These are phyloP conservation scores for Pseudognaphalium luteoalbum DNA, from an alignment of 129 eudicot genomes.

Conservation along the genomic window DNA sequence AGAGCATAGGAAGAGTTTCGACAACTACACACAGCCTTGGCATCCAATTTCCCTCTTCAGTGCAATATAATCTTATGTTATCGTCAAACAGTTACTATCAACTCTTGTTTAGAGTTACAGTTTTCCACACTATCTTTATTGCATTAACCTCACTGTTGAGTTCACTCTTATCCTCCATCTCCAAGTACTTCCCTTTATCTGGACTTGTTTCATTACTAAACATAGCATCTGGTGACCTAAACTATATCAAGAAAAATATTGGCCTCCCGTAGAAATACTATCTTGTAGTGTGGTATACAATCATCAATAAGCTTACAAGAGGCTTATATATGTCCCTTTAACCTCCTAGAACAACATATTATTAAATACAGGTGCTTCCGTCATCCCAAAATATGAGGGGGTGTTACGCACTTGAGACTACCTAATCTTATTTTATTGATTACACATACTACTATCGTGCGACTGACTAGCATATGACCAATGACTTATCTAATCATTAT, in stretches of 20 bases:
- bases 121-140: not conserved
- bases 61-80: not conserved
- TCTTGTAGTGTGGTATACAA: not conserved
- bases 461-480: not conserved
- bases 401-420: not conserved
- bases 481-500: not conserved
- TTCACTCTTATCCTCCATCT: not conserved
- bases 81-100: not conserved
- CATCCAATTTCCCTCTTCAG: not conserved
- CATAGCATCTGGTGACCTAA: not conserved
- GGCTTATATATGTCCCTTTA: not conserved
- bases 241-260: conserved; percentile 2
- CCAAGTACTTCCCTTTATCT: conserved; percentile 11
- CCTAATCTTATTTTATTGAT: not conserved
- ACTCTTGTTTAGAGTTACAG: not conserved
- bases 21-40: no score
- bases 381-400: not conserved
- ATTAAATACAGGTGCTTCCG: not conserved
- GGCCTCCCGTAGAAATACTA: conserved; percentile 8
- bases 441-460: not conserved
- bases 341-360: not conserved
- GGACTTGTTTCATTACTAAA: not conserved
- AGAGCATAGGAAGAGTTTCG: no score
- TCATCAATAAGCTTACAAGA: not conserved
- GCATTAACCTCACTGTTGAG: conserved; percentile 1